Evolutionary conservation across 441 rosid species (phyloP).

Genomic region (Hura crepitans): DNA sequence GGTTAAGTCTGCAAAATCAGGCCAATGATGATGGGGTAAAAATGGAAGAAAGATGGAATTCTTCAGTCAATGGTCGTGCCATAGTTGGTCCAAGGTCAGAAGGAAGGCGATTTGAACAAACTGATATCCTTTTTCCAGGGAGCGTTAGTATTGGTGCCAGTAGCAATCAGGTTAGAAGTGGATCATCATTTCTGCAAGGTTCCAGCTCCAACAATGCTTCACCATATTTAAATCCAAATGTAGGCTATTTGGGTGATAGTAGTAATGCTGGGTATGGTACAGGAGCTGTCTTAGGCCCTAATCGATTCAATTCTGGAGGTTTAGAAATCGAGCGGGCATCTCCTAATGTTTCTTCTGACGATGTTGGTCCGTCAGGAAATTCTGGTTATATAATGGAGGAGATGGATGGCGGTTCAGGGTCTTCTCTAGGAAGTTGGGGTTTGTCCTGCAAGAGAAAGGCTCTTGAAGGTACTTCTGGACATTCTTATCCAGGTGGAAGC

Average conservation of each 20-base stretch:
- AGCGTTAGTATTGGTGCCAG: conserved; percentile 29
- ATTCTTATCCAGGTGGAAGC: conserved; percentile 50
- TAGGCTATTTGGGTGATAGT: conserved; percentile 37
- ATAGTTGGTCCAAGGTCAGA: conserved; percentile 45
- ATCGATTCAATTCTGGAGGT: conserved; percentile 27
- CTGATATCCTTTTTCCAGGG: conserved; percentile 35
- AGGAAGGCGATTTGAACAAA: conserved; percentile 42
- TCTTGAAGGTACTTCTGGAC: conserved; percentile 73
- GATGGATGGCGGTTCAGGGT: conserved; percentile 41
- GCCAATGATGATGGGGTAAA: conserved; percentile 40
- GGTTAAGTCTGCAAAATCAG: conserved; percentile 41
- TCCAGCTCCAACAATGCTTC: conserved; percentile 44
- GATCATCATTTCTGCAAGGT: conserved; percentile 40
- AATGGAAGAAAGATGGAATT: conserved; percentile 43
- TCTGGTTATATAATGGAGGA: conserved; percentile 50
- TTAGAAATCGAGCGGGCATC: conserved; percentile 32
- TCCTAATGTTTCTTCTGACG: conserved; percentile 30
- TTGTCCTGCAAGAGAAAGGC: conserved; percentile 84
- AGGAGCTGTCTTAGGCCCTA: conserved; percentile 28
- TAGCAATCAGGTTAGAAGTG: conserved; percentile 41
- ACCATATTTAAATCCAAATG: conserved; percentile 37
- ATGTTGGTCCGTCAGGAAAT: conserved; percentile 53
- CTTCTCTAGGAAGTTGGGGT: conserved; percentile 62
- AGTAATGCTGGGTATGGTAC: conserved; percentile 32
- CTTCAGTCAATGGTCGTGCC: conserved; percentile 32